phyloP scores from a whole-genome alignment of 2,329 filamentous ascomycete genomes.

The Trichoderma atrobrunneum region DNA sequence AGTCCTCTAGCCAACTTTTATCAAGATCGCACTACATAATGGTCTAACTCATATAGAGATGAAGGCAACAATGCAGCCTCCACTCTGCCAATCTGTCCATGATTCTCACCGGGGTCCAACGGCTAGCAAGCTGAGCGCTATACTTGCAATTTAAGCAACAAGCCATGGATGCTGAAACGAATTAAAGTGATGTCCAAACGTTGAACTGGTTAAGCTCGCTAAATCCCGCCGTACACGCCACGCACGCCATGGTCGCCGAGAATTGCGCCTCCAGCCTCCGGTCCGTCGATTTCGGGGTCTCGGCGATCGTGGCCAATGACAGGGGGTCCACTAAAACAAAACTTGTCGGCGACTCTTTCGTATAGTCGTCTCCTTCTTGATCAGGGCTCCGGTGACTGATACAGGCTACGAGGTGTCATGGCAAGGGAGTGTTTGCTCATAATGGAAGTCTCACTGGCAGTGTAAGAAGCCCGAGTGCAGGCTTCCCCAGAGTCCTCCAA shows the following conservation, averaged over 20 bases:
- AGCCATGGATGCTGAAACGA: neutral
- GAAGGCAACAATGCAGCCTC: neutral
- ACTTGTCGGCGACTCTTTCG: constrained; percentile 15
- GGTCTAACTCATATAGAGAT: neutral
- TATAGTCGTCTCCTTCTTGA: neutral
- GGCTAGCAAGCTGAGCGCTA: neutral
- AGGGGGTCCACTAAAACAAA: constrained; percentile 11
- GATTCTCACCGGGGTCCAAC: neutral
- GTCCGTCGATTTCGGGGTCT: constrained; percentile 17
- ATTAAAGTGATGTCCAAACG: neutral
- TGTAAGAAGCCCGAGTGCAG: neutral
- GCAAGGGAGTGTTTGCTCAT: neutral
- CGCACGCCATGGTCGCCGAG: constrained; percentile 21
- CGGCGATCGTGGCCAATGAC: constrained; percentile 14
- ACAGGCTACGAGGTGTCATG: neutral
- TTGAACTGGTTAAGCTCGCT: neutral
- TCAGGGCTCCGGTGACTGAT: neutral
- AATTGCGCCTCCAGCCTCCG: constrained; percentile 14
- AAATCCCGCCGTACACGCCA: constrained; percentile 1
- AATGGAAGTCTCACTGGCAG: neutral
- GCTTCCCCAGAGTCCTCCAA: neutral
- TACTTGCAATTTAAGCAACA: neutral
- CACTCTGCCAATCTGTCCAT: neutral
- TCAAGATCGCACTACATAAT: neutral
- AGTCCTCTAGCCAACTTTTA: neutral